Conservation (phyloP, 495 filamentous ascomycete genomes). For the Beverwykella pulmonaria region DNA sequence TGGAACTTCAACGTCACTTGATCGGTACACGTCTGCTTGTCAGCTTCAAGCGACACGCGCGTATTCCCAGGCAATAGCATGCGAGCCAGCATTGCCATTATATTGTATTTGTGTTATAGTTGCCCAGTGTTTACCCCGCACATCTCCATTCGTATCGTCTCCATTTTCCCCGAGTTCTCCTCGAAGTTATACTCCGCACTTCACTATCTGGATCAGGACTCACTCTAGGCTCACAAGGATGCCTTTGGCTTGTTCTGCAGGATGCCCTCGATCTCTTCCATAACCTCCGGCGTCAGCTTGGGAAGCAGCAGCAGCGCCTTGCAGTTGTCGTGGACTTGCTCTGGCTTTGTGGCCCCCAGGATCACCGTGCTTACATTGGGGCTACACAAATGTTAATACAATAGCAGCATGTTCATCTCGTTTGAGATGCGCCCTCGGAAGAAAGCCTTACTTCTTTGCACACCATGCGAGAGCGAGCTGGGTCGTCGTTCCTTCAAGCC, state of each 20-base stretch:
- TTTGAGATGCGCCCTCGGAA: not conserved
- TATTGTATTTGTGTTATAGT: slow-evolving; percentile 2
- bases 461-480: slow-evolving; percentile 48
- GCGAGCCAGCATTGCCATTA: not conserved
- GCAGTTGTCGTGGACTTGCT: slow-evolving; percentile 50
- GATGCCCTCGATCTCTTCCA: slow-evolving; percentile 50
- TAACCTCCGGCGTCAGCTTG: slow-evolving; percentile 49
- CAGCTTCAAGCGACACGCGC: not conserved
- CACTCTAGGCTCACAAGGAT: not conserved
- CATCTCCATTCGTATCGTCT: not conserved
- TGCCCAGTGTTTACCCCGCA: slow-evolving; percentile 3
- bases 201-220: not conserved
- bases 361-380: slow-evolving; percentile 50
- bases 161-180: not conserved
- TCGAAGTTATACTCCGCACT: not conserved
- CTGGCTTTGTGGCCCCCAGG: slow-evolving; percentile 45
- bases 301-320: slow-evolving; percentile 44
- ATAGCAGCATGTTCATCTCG: not conserved
- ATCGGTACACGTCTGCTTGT: slow-evolving; percentile 1
- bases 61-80: not conserved
- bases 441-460: slow-evolving; percentile 43
- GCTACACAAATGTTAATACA: slow-evolving; percentile 13
- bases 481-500: slow-evolving; percentile 43
- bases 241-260: slow-evolving; percentile 47
- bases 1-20: slow-evolving; percentile 29